phyloP scores from a whole-genome alignment of 2,329 filamentous ascomycete genomes.

The Blumeria hordei region DNA sequence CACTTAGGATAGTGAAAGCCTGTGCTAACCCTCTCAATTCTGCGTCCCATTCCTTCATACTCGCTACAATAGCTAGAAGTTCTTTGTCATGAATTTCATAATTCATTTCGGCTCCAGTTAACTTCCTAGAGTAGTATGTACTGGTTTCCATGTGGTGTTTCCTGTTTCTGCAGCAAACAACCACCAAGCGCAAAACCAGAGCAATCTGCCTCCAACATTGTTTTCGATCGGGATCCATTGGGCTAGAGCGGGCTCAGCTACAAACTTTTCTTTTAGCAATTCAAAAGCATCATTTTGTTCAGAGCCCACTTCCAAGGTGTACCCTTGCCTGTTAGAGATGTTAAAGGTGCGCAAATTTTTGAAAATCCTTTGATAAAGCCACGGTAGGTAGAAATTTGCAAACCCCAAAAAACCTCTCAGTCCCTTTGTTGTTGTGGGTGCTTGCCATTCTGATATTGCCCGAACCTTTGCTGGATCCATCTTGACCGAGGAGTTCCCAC shows the following conservation, averaged over 20 bases:
- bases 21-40: background rate
- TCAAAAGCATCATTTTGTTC: background rate
- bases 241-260: no score
- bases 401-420: background rate
- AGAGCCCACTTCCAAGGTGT: background rate
- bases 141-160: background rate
- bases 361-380: background rate
- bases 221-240: background rate
- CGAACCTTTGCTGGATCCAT: background rate
- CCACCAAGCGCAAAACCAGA: background rate
- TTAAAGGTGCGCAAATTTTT: background rate
- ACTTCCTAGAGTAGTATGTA: background rate
- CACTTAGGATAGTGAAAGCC: background rate
- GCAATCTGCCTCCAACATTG: background rate
- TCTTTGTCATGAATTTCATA: conserved; percentile 1
- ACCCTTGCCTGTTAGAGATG: background rate
- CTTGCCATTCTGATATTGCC: background rate
- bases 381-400: background rate
- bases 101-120: background rate
- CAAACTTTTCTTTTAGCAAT: no score
- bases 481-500: background rate
- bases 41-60: background rate
- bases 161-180: background rate
- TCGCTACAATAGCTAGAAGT: background rate
- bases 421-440: background rate